Percentiles rank a stretch among this genome's conserved stretches.
Evolutionary conservation across 176 grass and related monocot species (phyloP).

Genomic region (Raddia guianensis): DNA sequence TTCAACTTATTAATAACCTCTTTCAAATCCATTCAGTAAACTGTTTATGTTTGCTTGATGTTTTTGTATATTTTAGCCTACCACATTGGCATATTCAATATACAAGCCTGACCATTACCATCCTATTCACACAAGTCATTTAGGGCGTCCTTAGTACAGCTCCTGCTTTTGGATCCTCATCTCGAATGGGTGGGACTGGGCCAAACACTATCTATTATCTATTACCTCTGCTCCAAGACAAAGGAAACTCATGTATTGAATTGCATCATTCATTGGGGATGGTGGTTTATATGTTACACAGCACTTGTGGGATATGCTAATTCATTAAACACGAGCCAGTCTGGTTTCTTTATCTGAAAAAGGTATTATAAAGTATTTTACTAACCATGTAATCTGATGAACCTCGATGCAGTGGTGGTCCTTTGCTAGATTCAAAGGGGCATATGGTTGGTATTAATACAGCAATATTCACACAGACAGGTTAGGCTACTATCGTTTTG

Average conservation of each 20-base stretch:
- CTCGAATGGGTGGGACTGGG: too few species aligned
- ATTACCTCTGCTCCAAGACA: background rate
- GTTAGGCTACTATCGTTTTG: conserved; percentile 40
- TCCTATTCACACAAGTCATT: conserved; percentile 2
- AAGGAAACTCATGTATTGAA: background rate
- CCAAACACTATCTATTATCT: background rate
- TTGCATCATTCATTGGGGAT: background rate
- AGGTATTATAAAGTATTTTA: conserved; percentile 1
- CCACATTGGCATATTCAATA: background rate
- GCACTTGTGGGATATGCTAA: background rate
- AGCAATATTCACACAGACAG: conserved; percentile 98
- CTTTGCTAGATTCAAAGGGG: conserved; percentile 91
- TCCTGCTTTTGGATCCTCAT: too few species aligned
- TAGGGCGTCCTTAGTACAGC: too few species aligned
- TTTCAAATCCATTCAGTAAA: conserved; percentile 18
- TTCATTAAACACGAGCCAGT: conserved; percentile 17
- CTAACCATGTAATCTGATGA: conserved; percentile 37
- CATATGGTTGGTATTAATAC: conserved; percentile 96
- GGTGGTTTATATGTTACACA: background rate
- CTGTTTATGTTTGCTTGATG: background rate
- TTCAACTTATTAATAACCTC: background rate
- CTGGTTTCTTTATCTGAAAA: conserved; percentile 19
- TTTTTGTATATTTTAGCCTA: conserved; percentile 13
- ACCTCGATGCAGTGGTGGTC: conserved; percentile 80
- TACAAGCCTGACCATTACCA: conserved; percentile 6